Conservation (phyloP, 768 basidiomycete species). For the Suillus cothurnatus region DNA sequence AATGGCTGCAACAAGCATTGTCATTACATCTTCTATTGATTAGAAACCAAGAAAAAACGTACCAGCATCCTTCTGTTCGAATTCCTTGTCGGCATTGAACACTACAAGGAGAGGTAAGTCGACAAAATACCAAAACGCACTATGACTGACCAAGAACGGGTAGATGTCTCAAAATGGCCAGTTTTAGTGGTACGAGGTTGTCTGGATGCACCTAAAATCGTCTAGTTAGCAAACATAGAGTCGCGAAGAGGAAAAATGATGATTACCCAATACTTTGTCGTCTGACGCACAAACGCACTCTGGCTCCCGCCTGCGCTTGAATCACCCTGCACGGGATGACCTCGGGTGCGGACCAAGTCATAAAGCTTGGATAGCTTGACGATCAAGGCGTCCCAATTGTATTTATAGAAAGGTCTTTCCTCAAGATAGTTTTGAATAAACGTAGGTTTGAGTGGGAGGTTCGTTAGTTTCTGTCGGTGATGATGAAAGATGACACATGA, state of each 20-base stretch:
- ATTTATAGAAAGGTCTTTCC: conserved; percentile 94
- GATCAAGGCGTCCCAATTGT: conserved; percentile 94
- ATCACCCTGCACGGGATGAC: conserved; percentile 93
- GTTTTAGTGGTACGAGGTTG: conserved; percentile 90
- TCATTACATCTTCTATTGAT: not conserved
- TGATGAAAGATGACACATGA: conserved; percentile 4
- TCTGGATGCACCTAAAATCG: conserved; percentile 80
- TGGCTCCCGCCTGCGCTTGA: conserved; percentile 93
- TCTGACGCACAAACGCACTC: conserved; percentile 97
- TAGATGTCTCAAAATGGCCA: conserved; percentile 89
- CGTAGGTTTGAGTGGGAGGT: conserved; percentile 73
- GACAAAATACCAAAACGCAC: not conserved
- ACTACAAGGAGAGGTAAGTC: conserved; percentile 55
- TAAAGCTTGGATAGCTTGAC: conserved; percentile 95
- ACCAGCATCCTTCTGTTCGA: conserved; percentile 83
- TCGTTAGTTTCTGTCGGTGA: conserved; percentile 84
- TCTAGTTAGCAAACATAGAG: conserved; percentile 12
- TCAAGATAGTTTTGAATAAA: conserved; percentile 94
- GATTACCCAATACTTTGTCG: conserved; percentile 97
- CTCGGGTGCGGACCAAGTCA: conserved; percentile 92
- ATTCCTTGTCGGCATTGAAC: conserved; percentile 93
- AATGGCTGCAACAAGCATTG: conserved; percentile 44
- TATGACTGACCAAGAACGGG: conserved; percentile 81
- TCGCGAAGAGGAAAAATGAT: conserved; percentile 28
- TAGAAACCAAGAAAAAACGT: too few relatives aligned